Evolutionary conservation across 73 alveolate species (phyloP), one percentile per base, ranked within the genome.

Genomic region (Uronychia binucleata): DNA sequence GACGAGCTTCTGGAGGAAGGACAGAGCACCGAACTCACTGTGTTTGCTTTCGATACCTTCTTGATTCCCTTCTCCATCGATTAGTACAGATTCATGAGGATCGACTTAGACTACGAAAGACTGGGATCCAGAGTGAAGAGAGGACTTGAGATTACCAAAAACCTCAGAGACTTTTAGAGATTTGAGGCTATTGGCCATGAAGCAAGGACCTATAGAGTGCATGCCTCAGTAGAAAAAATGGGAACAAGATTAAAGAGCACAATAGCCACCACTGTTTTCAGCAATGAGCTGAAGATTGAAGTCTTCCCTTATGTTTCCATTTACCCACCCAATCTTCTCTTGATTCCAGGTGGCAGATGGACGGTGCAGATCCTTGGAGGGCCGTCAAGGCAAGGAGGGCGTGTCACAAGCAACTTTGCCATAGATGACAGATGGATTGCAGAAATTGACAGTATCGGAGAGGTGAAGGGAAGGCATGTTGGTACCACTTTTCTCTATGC

Each of bases 291-390:
- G 13, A 90, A 91, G 59, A 93, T 96, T 31, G 98, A 93, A 78
- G 97, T 96, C 34, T 96, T 96, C 90, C 96, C 96, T 59, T 88
- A 80, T 74, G 88, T 96, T 58, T 87, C 91, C 76, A 86, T 96
- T 26, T 87, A 86, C 89, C 99, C 99, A 34, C 94, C 93, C 33
- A 81, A 88, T 30, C 90, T 96, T 57, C 90, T 96, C 58, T 88
- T 96, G 26, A 85, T 94, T 26, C 99, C 99, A n/a, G 96, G 97
- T 0, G 84, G 93, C 57, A 88, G 95, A 82, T 96, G 90, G 89
- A 96, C 98, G 26, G 82, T 96, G 28, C 83, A 92, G 59, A 95
- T 94, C 0, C 86, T 83, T n/a, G 99, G 98, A 1, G 99, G 99
- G 0, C 99, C 99, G 28, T 88, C 89, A 59, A 91, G 90, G 58